Base-by-base conservation (phyloP, 352 stramenopile species). In the Plasmopara halstedii region DNA sequence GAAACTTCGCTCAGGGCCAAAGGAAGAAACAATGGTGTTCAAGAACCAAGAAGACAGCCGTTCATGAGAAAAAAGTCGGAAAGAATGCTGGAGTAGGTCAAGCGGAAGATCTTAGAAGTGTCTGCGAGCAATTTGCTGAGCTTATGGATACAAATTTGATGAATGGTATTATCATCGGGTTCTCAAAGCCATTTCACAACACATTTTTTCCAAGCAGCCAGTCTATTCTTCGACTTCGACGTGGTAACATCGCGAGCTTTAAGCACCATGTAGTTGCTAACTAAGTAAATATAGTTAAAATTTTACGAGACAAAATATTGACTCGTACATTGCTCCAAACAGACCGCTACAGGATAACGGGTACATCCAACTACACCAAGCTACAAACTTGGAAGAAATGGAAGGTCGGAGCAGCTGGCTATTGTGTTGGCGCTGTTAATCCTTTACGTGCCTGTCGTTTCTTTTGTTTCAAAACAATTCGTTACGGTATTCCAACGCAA, bases 401-500 rank as follows among this genome's bases (percentile, higher is more conserved):
- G 56, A 55, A 51, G 32, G 36, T 63, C 21, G 34, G 52, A 4
- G 48, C 36, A 36, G 50, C 51, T 18, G 33, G 50, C 51, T 18
- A 31, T 73, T 8, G 36, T 62, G 11, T 38, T 69, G 37, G 23
- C 57, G 10, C 36, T 72, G 10, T 58, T 53, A 17, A 51, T 62
- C 15, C 11, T 52, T 9, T 67, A 64, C 36, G 20, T 72, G 19
- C 25, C 36, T 17, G 26, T 71, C 20, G 56, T 67, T 21, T 20
- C 64, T 9, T 25, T 56, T 14, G n/a, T 17, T 19, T 21, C 42
- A 6, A 66, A 61, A 8, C 41, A 53, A 26, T 8, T 50, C 0
- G 23, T 23, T 7, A 45, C 10, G n/a, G 25, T 42, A 8, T 6
- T 45, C 38, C n/a, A 46, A 11, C 46, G 55, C 17, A 29, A 39